Conservation (phyloP, 192 early-diverging fungal species). For the Coemansia sp. region DNA sequence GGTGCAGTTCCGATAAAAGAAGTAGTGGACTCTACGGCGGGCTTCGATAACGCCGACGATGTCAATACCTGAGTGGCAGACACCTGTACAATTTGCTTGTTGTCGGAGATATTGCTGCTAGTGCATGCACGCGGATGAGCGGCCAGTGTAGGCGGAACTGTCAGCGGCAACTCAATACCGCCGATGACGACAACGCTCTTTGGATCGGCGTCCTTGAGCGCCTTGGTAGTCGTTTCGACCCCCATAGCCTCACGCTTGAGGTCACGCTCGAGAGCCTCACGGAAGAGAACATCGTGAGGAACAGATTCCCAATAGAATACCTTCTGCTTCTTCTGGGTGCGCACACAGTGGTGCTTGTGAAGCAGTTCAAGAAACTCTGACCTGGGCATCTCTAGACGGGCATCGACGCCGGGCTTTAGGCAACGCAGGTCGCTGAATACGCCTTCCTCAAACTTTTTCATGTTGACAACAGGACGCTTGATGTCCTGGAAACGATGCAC, state of each 20-base stretch:
- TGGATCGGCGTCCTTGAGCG: constrained; percentile 27
- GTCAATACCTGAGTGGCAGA: constrained; percentile 15
- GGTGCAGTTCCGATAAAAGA: neutral
- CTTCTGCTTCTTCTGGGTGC: constrained; percentile 99
- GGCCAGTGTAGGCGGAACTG: constrained; percentile 50
- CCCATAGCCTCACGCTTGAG: constrained; percentile 89
- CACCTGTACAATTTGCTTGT: constrained; percentile 4
- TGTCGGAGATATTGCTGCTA: neutral
- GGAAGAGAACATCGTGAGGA: constrained; percentile 89
- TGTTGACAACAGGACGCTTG: constrained; percentile 78
- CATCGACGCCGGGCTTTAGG: constrained; percentile 92
- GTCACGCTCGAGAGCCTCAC: constrained; percentile 95
- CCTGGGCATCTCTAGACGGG: constrained; percentile 87
- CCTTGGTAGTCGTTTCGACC: constrained; percentile 74
- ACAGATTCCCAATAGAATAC: constrained; percentile 99
- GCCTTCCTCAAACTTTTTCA: constrained; percentile 99
- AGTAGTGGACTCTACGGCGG: neutral
- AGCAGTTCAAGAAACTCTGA: constrained; percentile 93
- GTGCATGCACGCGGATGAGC: constrained; percentile 18
- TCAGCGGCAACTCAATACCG: constrained; percentile 47
- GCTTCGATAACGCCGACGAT: neutral
- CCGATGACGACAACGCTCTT: constrained; percentile 39
- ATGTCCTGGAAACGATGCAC: constrained; percentile 90
- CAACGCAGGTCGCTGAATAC: constrained; percentile 95
- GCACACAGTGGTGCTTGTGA: constrained; percentile 93